These are phyloP conservation scores for Euphorbia tirucalli DNA, from an alignment of 345 rosid species.

Conservation along the genomic window DNA sequence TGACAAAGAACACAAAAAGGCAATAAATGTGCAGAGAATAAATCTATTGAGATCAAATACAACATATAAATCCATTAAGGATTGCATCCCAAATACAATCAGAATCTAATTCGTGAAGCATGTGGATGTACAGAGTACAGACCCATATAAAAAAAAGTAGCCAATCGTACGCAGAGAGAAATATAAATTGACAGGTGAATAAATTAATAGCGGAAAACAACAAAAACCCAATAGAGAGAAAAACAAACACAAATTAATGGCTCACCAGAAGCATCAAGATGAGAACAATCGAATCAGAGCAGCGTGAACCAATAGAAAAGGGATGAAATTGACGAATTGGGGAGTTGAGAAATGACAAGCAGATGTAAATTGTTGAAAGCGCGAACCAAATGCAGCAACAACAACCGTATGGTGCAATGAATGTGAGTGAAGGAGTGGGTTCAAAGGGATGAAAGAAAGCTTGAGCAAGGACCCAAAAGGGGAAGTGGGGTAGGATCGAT, in stretches of 20 bases:
- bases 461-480: neutral
- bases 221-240: neutral
- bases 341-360: neutral
- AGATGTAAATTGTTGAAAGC: conserved; percentile 1
- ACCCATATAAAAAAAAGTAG: neutral
- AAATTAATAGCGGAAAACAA: neutral
- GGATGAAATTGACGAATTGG: neutral
- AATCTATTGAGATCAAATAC: neutral
- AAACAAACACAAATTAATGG: neutral
- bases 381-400: neutral
- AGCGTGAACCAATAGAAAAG: neutral
- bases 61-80: neutral
- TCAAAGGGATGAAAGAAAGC: neutral
- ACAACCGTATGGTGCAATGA: conserved; percentile 23
- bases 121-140: neutral
- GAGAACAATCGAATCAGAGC: no score
- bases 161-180: neutral
- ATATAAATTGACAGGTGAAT: neutral
- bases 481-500: neutral
- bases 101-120: neutral
- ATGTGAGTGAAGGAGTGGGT: neutral
- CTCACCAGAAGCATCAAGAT: conserved; percentile 10
- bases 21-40: neutral
- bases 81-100: neutral
- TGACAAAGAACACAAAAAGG: neutral